These are phyloP conservation scores for Silene latifolia DNA, from an alignment of 148 eudicot species.

Conservation along the genomic window DNA sequence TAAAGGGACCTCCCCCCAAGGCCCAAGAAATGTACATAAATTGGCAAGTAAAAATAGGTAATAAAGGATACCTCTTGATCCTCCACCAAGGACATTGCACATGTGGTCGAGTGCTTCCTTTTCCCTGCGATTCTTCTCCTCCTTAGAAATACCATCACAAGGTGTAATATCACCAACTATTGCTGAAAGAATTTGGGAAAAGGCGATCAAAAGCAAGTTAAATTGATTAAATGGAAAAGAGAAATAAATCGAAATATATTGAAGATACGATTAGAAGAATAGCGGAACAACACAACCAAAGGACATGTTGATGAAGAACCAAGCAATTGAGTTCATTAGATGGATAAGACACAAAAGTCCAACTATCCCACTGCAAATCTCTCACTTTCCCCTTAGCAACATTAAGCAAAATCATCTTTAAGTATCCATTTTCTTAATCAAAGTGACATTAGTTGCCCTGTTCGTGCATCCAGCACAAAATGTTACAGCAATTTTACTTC, in stretches of 20 bases:
- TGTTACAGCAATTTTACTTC: not conserved
- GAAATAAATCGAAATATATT: not conserved
- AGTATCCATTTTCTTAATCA: not conserved
- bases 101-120: conserved; percentile 80
- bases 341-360: not conserved
- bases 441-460: not conserved
- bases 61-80: conserved; percentile 56
- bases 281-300: not conserved
- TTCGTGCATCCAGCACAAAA: not conserved
- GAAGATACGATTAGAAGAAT: not conserved
- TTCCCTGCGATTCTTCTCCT: conserved; percentile 77
- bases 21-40: conserved; percentile 6
- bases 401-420: not conserved
- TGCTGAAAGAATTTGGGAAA: conserved; percentile 37
- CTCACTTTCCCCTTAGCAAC: not conserved
- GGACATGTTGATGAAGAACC: not conserved
- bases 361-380: not conserved
- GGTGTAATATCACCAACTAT: conserved; percentile 99
- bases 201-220: not conserved
- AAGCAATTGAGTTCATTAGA: not conserved
- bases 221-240: not conserved
- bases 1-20: not conserved
- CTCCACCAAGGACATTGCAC: conserved; percentile 89
- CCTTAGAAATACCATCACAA: conserved; percentile 75
- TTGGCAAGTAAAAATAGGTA: conserved; percentile 6